These are phyloP conservation scores for Fonsecaea pedrosoi DNA, from an alignment of 2,329 filamentous ascomycete species.

Conservation along the genomic window DNA sequence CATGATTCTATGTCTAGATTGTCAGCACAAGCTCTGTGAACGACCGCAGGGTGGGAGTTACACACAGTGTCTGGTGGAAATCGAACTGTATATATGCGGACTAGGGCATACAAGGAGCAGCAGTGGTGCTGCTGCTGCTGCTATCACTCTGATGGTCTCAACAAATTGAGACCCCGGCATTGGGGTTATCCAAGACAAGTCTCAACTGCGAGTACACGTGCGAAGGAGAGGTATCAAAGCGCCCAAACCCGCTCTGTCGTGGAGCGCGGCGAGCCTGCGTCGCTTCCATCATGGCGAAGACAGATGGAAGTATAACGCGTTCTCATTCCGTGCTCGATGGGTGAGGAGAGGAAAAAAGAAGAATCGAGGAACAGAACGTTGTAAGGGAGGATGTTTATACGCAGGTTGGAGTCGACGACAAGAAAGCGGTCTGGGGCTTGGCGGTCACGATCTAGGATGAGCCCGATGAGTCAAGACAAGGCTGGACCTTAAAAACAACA, in stretches of 20 bases:
- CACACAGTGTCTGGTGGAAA: neutral
- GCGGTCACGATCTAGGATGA: neutral
- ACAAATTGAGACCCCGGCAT: constrained; percentile 57
- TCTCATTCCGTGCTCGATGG: neutral
- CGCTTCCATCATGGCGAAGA: neutral
- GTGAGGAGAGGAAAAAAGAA: neutral
- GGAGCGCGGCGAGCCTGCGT: neutral
- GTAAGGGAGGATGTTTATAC: neutral
- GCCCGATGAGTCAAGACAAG: too few relatives aligned
- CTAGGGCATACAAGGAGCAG: constrained; percentile 14
- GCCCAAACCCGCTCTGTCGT: neutral
- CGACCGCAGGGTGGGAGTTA: neutral
- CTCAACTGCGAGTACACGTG: neutral
- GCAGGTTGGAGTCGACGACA: neutral
- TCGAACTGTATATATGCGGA: constrained; percentile 1
- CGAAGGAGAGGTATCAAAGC: constrained; percentile 19
- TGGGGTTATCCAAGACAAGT: constrained; percentile 58
- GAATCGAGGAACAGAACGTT: neutral
- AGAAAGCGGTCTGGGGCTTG: constrained; percentile 5
- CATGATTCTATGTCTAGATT: constrained; percentile 49
- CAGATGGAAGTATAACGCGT: constrained; percentile 1
- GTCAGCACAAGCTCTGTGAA: neutral
- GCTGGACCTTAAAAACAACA: too few relatives aligned
- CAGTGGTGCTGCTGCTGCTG: constrained; percentile 29
- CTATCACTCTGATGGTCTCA: constrained; percentile 47